Percentiles rank a stretch among this genome's conserved stretches.
Evolutionary conservation across 768 basidiomycete genomes (phyloP).

Genomic region (Gymnopilus junonius): DNA sequence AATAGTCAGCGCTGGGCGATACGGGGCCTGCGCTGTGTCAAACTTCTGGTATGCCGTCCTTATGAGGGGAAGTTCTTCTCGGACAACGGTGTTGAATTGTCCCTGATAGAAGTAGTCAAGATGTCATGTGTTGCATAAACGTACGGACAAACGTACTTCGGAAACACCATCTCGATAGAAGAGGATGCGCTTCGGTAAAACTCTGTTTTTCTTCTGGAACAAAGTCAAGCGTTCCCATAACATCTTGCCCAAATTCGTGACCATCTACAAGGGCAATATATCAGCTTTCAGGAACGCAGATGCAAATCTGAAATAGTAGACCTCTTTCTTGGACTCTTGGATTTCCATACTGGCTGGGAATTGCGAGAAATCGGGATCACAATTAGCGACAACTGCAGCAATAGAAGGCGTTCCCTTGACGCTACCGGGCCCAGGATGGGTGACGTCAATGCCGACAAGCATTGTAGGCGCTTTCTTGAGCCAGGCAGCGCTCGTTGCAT

Average conservation of each 20-base stretch:
- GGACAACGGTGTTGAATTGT: conserved; percentile 68
- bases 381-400: conserved; percentile 83
- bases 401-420: conserved; percentile 79
- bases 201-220: conserved; percentile 50
- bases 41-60: conserved; percentile 59
- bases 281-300: background rate
- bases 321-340: conserved; percentile 81
- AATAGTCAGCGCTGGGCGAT: conserved; percentile 66
- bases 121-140: background rate
- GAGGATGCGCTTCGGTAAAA: conserved; percentile 68
- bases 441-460: conserved; percentile 84
- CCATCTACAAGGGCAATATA: conserved; percentile 58
- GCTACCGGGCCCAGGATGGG: conserved; percentile 80
- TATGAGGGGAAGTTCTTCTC: conserved; percentile 68
- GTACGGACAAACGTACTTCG: conserved; percentile 53
- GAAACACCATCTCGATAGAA: conserved; percentile 87
- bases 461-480: conserved; percentile 67
- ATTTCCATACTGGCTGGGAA: conserved; percentile 77
- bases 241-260: conserved; percentile 67
- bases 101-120: conserved; percentile 52
- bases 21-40: conserved; percentile 40
- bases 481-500: conserved; percentile 61
- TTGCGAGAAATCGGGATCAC: conserved; percentile 65
- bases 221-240: conserved; percentile 64
- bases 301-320: conserved; percentile 19